Evolutionary conservation across 164 flowering plant species (phyloP).

Genomic region (Dillenia turbinata): DNA sequence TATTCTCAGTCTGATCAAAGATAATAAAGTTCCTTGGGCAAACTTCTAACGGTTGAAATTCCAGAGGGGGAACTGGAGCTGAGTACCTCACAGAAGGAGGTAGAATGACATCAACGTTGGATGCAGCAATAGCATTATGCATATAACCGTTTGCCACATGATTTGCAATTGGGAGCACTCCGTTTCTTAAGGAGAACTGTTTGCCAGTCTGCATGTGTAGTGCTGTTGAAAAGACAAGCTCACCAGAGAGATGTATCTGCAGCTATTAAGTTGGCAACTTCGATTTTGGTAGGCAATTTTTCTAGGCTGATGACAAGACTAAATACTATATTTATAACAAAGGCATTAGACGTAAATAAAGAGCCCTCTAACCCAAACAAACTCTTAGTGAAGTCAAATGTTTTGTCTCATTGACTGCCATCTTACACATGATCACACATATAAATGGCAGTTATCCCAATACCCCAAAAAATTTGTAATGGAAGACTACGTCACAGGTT

Average conservation of each 20-base stretch:
- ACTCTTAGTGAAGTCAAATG: slow-evolving; percentile 11
- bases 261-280: not conserved
- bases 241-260: slow-evolving; percentile 9
- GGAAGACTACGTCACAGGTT: slow-evolving; percentile 73
- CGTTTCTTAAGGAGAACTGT: slow-evolving; percentile 22
- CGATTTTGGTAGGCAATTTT: slow-evolving; percentile 6
- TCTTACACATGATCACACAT: slow-evolving; percentile 14
- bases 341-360: slow-evolving; percentile 12
- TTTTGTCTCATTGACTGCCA: slow-evolving; percentile 14
- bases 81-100: slow-evolving; percentile 24
- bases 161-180: slow-evolving; percentile 23
- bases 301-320: slow-evolving; percentile 16
- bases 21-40: slow-evolving; percentile 73
- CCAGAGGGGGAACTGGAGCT: slow-evolving; percentile 39
- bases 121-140: slow-evolving; percentile 23
- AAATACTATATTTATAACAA: slow-evolving; percentile 12
- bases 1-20: slow-evolving; percentile 57
- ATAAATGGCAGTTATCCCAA: slow-evolving; percentile 14
- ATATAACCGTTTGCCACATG: slow-evolving; percentile 27
- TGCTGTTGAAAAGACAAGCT: slow-evolving; percentile 1
- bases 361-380: slow-evolving; percentile 18
- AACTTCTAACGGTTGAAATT: slow-evolving; percentile 50
- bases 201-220: slow-evolving; percentile 42
- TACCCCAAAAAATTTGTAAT: slow-evolving; percentile 1
- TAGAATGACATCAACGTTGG: slow-evolving; percentile 24